Conservation (phyloP, 2,329 filamentous ascomycete species). For the Rutstroemia sp. region DNA sequence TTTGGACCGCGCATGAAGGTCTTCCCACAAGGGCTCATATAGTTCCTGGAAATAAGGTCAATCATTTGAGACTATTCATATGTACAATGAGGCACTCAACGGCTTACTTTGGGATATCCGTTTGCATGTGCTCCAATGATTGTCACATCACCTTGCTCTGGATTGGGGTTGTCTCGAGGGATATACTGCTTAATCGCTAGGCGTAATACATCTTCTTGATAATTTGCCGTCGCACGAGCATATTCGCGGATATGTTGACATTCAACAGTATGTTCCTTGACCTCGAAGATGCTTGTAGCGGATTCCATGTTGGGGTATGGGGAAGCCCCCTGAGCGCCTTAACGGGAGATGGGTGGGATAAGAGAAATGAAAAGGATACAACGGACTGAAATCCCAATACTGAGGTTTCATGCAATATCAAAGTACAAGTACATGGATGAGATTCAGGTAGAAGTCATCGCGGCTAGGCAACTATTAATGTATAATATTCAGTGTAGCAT, state of each 20-base stretch:
- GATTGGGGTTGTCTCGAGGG: constrained; percentile 60
- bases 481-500: no score
- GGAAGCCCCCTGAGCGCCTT: not conserved
- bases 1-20: constrained; percentile 54
- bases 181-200: constrained; percentile 84
- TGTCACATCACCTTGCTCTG: constrained; percentile 70
- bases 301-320: constrained; percentile 9
- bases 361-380: not conserved
- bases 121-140: constrained; percentile 86
- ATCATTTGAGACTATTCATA: not conserved
- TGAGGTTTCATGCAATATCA: no score
- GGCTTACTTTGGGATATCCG: constrained; percentile 73
- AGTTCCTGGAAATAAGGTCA: constrained; percentile 56
- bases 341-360: not conserved
- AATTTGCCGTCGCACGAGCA: constrained; percentile 59
- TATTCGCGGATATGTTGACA: constrained; percentile 80
- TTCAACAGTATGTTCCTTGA: constrained; percentile 67
- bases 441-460: no score
- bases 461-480: no score
- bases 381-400: no score
- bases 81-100: no score
- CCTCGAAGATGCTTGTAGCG: constrained; percentile 41
- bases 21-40: constrained; percentile 86
- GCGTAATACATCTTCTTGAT: constrained; percentile 66
- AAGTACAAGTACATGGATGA: no score